phyloP scores from a whole-genome alignment of 1,284 basidiomycete species.

The Pseudozyma flocculosa region DNA sequence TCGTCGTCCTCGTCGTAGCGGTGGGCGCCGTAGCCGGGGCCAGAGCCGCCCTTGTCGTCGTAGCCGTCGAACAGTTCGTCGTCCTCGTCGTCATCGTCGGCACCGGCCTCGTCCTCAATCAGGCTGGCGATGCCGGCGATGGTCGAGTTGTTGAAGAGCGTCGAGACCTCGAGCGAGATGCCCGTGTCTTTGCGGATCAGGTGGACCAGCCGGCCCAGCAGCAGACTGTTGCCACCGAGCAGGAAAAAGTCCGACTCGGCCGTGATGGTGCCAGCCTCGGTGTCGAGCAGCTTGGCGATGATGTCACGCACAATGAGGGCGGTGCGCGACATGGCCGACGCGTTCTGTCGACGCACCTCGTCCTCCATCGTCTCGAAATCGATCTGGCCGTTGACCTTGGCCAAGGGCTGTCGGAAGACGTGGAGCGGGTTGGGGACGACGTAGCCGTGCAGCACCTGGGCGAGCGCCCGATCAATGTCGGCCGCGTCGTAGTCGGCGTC shows the following conservation, averaged over 20 bases:
- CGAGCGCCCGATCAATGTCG: constrained; percentile 56
- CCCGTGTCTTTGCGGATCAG: constrained; percentile 57
- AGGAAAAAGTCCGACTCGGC: constrained; percentile 58
- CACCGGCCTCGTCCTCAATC: constrained; percentile 52
- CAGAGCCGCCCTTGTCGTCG: constrained; percentile 52
- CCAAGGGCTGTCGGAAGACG: constrained; percentile 57
- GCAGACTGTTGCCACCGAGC: constrained; percentile 55
- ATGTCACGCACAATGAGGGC: constrained; percentile 55
- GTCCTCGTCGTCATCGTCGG: constrained; percentile 48
- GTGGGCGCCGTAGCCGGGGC: constrained; percentile 46
- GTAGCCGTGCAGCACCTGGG: constrained; percentile 57
- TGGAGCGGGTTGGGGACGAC: constrained; percentile 58
- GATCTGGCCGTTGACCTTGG: constrained; percentile 54
- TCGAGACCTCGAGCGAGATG: constrained; percentile 54
- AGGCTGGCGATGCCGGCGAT: constrained; percentile 53
- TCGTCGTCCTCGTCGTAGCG: constrained; percentile 53
- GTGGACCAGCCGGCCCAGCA: constrained; percentile 55
- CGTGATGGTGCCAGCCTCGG: constrained; percentile 56
- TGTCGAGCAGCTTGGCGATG: constrained; percentile 55
- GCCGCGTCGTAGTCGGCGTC: constrained; percentile 57
- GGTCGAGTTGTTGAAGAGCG: constrained; percentile 56
- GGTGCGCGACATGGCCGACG: constrained; percentile 55
- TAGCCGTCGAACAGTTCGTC: constrained; percentile 47
- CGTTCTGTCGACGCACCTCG: constrained; percentile 56
- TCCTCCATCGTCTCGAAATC: constrained; percentile 58